Evolutionary conservation across 768 basidiomycete genomes (phyloP).

Genomic region (Coprinopsis marcescibilis): DNA sequence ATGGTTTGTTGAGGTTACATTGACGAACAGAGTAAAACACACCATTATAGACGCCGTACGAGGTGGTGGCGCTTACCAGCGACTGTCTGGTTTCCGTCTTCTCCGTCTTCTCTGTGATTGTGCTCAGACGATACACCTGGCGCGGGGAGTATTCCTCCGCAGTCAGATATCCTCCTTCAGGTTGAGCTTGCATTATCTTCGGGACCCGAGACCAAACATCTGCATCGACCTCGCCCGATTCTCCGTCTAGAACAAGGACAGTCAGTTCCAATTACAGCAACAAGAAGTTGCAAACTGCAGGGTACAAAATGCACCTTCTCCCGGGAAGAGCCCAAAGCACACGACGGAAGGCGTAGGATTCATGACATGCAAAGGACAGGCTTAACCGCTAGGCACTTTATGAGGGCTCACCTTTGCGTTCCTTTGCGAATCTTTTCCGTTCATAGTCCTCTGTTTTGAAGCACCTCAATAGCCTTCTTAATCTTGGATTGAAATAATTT

Average conservation of each 20-base stretch:
- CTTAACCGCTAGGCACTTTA: slow-evolving; percentile 20
- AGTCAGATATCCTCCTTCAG: slow-evolving; percentile 25
- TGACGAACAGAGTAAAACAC: slow-evolving; percentile 14
- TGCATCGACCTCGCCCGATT: too few relatives aligned
- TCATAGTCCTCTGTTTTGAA: slow-evolving; percentile 62
- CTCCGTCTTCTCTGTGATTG: slow-evolving; percentile 66
- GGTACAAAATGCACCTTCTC: slow-evolving; percentile 58
- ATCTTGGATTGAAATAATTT: slow-evolving; percentile 21
- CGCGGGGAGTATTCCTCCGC: slow-evolving; percentile 17
- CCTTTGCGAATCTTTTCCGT: slow-evolving; percentile 53
- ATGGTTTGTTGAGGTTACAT: neutral
- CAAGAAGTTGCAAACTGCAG: slow-evolving; percentile 7
- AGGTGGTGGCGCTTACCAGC: slow-evolving; percentile 42
- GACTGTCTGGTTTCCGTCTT: slow-evolving; percentile 38
- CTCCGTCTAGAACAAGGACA: too few relatives aligned
- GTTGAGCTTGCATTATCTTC: slow-evolving; percentile 56
- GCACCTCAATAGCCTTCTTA: slow-evolving; percentile 3
- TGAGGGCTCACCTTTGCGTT: slow-evolving; percentile 78
- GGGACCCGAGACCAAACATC: slow-evolving; percentile 45
- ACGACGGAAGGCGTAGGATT: slow-evolving; percentile 21
- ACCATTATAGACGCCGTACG: slow-evolving; percentile 64
- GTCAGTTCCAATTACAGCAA: neutral
- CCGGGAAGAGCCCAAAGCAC: slow-evolving; percentile 28
- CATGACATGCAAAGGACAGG: slow-evolving; percentile 22
- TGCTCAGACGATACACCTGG: slow-evolving; percentile 44